Conservation (phyloP, 345 rosid species). For the Syzygium aromaticum region DNA sequence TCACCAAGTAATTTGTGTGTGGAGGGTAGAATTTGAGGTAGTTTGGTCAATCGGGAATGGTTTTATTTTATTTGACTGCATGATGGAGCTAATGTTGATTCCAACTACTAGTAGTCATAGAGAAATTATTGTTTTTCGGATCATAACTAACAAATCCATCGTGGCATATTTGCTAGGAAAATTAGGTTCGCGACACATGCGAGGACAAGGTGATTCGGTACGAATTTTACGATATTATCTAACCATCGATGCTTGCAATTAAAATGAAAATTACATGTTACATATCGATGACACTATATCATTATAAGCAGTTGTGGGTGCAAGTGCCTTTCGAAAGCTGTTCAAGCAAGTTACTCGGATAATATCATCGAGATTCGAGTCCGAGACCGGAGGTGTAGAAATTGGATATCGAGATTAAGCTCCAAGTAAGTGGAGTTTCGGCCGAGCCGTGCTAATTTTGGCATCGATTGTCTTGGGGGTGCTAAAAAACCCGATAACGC, state of each 20-base stretch:
- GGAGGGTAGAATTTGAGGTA: background rate
- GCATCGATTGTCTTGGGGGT: background rate
- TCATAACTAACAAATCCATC: background rate
- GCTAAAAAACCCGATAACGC: too few species aligned
- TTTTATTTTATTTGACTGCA: background rate
- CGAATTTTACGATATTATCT: fast-evolving
- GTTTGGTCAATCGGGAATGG: background rate
- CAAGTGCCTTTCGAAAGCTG: background rate
- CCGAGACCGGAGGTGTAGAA: background rate
- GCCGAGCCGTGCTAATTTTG: background rate
- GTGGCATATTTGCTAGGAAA: background rate
- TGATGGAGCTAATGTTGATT: background rate
- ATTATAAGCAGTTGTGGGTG: background rate
- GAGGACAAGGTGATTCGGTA: background rate
- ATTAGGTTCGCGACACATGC: background rate
- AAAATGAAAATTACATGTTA: background rate
- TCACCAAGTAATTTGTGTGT: background rate
- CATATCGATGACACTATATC: too few species aligned
- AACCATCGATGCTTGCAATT: background rate
- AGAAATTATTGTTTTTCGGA: background rate
- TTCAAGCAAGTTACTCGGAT: background rate
- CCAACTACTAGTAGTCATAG: background rate
- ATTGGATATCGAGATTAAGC: background rate
- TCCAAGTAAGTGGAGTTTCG: background rate
- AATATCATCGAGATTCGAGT: too few species aligned